Evolutionary conservation across 2,329 filamentous ascomycete species (phyloP), one percentile per base, ranked within the genome.

Genomic region (Cladosporium sp.): DNA sequence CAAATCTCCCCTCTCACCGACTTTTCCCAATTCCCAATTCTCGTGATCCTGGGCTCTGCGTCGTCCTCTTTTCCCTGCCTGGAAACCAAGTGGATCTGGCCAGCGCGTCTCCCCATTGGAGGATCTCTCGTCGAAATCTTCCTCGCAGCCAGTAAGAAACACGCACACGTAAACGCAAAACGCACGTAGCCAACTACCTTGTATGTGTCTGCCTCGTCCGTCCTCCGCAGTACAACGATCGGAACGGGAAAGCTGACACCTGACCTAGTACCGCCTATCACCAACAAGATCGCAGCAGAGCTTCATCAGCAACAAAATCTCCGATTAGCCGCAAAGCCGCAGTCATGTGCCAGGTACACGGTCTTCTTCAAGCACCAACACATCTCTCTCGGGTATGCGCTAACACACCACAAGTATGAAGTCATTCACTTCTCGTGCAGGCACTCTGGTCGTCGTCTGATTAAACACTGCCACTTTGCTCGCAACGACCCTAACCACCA

Each of bases 381-480:
- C 43, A 6, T 49, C 48, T 34, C n/a, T 13, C 48, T 26, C 34
- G 54, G 36, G 36, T 56, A 56, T 36, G 49, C 54, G 54, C 49
- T 64, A n/a, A 70, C 64, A 43, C 91, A 91, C 89, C 91, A 89
- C 71, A 86, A 89, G 74, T 92, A 81, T 76, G 89, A 93, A 74
- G 86, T 88, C 68, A 89, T 90, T 70, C 76, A 86, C 66, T 92
- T 89, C 75, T 71, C 73, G 25, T 93, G 90, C 79, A 82, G 82
- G 32, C 89, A 92, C 78, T 83, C 81, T 5, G 79, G 80, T 18
- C 77, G 83, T 28, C 84, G 87, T 23, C 80, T 91, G 32, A 87
- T 88, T 73, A 87, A 86, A 26, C 85, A 91, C 76, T 93, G 91
- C 76, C 91, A 93, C 77, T 88, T 87, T 70, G 89, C 90, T 6